Percentiles rank a stretch among this genome's conserved stretches.
These are phyloP conservation scores for Exophiala aquamarina DNA, from an alignment of 2,329 filamentous ascomycete species.

Conservation along the genomic window DNA sequence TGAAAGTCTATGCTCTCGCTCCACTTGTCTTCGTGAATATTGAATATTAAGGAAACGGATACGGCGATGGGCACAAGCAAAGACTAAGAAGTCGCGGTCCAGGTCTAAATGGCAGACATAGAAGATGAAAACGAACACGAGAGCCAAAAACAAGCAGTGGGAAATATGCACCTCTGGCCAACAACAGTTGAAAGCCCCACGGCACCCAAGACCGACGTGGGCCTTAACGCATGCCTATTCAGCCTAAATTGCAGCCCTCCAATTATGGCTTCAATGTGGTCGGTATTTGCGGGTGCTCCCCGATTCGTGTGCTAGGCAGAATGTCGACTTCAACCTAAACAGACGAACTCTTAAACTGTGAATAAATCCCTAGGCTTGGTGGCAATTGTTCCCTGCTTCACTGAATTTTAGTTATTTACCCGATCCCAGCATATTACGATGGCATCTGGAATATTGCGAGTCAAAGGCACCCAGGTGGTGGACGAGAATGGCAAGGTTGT, in stretches of 20 bases:
- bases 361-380: too few relatives aligned
- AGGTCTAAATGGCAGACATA: too few relatives aligned
- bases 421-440: constrained; percentile 2
- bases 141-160: too few relatives aligned
- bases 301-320: background rate
- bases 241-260: background rate
- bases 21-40: too few relatives aligned
- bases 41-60: too few relatives aligned
- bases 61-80: too few relatives aligned
- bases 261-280: background rate
- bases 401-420: background rate
- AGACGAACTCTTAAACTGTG: too few relatives aligned
- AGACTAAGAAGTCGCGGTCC: too few relatives aligned
- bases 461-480: constrained; percentile 47
- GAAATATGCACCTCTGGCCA: background rate
- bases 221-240: background rate
- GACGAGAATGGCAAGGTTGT: constrained; percentile 46
- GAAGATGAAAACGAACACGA: too few relatives aligned
- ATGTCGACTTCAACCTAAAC: background rate
- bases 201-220: too few relatives aligned
- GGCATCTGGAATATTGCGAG: constrained; percentile 38
- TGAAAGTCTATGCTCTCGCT: too few relatives aligned
- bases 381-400: background rate
- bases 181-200: too few relatives aligned
- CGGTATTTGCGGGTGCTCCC: background rate